Conservation (phyloP, 176 grass and related monocot genomes). For the Oryza australiensis region DNA sequence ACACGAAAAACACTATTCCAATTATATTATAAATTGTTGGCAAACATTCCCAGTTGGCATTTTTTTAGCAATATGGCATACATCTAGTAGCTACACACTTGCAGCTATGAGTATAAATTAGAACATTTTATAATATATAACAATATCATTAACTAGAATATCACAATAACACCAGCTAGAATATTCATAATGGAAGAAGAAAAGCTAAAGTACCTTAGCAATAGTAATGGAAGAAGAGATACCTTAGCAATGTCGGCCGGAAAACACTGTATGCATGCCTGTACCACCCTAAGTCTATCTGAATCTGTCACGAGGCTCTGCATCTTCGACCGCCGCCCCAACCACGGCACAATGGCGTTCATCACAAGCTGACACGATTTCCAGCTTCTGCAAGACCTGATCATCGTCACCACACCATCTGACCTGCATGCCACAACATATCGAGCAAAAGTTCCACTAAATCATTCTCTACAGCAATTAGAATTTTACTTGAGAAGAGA, state of each 20-base stretch:
- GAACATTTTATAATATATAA: neutral
- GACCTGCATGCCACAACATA: slow-evolving; percentile 13
- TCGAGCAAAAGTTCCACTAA: neutral
- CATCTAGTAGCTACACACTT: too few species aligned
- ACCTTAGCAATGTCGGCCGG: slow-evolving; percentile 16
- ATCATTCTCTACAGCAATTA: neutral
- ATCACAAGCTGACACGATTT: neutral
- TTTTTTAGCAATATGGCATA: neutral
- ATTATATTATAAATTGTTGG: too few species aligned
- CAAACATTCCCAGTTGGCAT: neutral
- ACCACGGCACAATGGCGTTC: slow-evolving; percentile 6
- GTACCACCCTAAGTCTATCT: slow-evolving; percentile 11
- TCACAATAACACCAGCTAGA: neutral
- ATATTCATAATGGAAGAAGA: neutral
- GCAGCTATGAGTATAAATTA: neutral
- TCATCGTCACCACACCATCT: neutral
- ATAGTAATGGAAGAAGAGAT: neutral
- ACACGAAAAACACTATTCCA: too few species aligned
- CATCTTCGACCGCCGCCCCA: neutral
- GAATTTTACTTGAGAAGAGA: too few species aligned
- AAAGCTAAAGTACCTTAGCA: neutral
- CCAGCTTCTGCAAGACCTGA: neutral
- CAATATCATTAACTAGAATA: neutral
- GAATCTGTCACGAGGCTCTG: neutral
- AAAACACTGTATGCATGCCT: neutral